Evolutionary conservation across 495 filamentous ascomycete species (phyloP).

Genomic region (Penicillium arizonense): DNA sequence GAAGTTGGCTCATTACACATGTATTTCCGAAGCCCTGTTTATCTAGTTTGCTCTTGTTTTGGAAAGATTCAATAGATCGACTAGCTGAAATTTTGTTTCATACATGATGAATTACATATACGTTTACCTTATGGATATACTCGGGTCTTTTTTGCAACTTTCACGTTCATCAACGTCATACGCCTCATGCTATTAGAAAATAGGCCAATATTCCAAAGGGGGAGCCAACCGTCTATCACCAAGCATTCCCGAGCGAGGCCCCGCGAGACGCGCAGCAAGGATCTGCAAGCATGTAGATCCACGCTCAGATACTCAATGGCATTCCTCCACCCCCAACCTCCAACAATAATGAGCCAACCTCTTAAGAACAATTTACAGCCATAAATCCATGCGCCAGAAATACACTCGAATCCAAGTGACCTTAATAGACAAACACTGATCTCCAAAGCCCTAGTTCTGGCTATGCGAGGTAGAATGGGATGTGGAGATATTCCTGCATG

Average conservation of each 20-base stretch:
- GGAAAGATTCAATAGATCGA: conserved; percentile 10
- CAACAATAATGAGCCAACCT: neutral
- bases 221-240: neutral
- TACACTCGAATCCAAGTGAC: neutral
- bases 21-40: neutral
- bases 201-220: neutral
- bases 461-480: conserved; percentile 3
- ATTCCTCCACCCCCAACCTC: neutral
- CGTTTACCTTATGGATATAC: neutral
- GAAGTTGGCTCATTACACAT: conserved; percentile 3
- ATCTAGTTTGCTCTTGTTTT: conserved; percentile 5
- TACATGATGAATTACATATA: neutral
- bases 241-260: conserved; percentile 2
- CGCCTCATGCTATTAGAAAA: no score
- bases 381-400: neutral
- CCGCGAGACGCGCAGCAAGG: conserved; percentile 1
- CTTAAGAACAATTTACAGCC: no score
- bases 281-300: conserved; percentile 4
- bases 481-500: conserved; percentile 23
- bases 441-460: neutral
- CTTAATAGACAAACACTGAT: neutral
- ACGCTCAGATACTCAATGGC: neutral
- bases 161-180: neutral
- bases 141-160: neutral
- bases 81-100: neutral